These are phyloP conservation scores for Coemansia asiatica DNA, from an alignment of 192 early-diverging fungal genomes.

Conservation along the genomic window DNA sequence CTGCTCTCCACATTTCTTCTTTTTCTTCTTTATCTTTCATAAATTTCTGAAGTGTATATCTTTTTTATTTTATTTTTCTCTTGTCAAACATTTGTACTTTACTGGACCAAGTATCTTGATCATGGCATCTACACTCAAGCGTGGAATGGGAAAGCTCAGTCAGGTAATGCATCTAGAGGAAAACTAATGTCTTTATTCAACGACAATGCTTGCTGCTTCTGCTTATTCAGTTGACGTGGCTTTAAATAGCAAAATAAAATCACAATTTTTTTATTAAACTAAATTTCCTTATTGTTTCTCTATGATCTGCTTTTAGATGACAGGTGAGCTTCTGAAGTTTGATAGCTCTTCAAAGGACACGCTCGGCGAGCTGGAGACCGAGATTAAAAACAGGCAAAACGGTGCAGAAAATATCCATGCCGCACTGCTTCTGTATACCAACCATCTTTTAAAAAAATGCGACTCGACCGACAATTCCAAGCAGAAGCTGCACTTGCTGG, in stretches of 20 bases:
- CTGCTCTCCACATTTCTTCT: neutral
- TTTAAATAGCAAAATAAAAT: neutral
- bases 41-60: slow-evolving; percentile 3
- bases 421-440: slow-evolving; percentile 55
- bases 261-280: too few species aligned
- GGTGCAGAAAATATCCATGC: slow-evolving; percentile 66
- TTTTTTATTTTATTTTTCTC: neutral
- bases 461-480: slow-evolving; percentile 63
- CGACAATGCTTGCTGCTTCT: too few species aligned
- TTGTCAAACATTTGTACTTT: slow-evolving; percentile 1
- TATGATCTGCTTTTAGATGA: slow-evolving; percentile 60
- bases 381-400: slow-evolving; percentile 66
- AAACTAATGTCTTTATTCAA: neutral
- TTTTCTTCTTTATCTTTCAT: neutral
- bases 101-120: neutral
- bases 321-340: slow-evolving; percentile 78
- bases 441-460: slow-evolving; percentile 65
- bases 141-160: slow-evolving; percentile 67
- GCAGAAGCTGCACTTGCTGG: slow-evolving; percentile 63
- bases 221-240: too few species aligned
- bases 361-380: slow-evolving; percentile 70
- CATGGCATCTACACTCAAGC: slow-evolving; percentile 56
- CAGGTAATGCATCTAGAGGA: slow-evolving; percentile 49
- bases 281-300: too few species aligned
- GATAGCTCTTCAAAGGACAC: slow-evolving; percentile 62